phyloP scores from a whole-genome alignment of 495 filamentous ascomycete species.

The Lichenothelia convexa region DNA sequence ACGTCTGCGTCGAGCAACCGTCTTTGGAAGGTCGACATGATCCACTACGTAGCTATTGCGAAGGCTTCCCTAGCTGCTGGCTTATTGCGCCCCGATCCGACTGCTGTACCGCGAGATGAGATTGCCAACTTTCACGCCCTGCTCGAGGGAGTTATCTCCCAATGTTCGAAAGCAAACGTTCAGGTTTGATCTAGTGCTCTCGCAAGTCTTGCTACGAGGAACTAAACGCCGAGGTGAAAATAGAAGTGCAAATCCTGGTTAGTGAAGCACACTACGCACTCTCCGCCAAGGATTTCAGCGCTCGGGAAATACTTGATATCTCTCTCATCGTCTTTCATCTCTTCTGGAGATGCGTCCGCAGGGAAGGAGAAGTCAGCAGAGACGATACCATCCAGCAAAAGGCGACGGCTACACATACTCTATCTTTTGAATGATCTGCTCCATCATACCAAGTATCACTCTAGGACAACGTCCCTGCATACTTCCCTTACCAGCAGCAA shows the following conservation, averaged over 20 bases:
- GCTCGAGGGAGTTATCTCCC: constrained; percentile 46
- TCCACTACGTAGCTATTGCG: background rate
- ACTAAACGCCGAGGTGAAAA: constrained; percentile 30
- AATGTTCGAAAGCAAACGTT: constrained; percentile 70
- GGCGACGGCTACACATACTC: constrained; percentile 57
- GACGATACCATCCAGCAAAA: constrained; percentile 29
- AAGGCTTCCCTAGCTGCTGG: constrained; percentile 63
- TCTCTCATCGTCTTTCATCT: constrained; percentile 40
- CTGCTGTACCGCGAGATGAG: constrained; percentile 47
- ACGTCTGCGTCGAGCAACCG: too few relatives aligned
- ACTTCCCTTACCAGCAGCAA: constrained; percentile 38
- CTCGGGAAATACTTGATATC: constrained; percentile 63
- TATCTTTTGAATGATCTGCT: constrained; percentile 72
- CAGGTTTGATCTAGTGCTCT: constrained; percentile 63
- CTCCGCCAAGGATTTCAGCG: constrained; percentile 42
- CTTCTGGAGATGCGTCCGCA: constrained; percentile 3
- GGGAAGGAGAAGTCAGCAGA: constrained; percentile 9
- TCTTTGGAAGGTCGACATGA: too few relatives aligned
- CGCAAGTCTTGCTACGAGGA: constrained; percentile 27
- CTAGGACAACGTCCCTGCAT: constrained; percentile 23
- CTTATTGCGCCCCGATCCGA: constrained; percentile 59
- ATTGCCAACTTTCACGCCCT: constrained; percentile 51
- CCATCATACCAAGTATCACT: constrained; percentile 54
- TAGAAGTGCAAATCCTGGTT: constrained; percentile 85
- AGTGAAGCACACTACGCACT: constrained; percentile 48